Evolutionary conservation across 805 yeast species (phyloP), one percentile per base, ranked within the genome.

Genomic region (Candida rishiriensis): DNA sequence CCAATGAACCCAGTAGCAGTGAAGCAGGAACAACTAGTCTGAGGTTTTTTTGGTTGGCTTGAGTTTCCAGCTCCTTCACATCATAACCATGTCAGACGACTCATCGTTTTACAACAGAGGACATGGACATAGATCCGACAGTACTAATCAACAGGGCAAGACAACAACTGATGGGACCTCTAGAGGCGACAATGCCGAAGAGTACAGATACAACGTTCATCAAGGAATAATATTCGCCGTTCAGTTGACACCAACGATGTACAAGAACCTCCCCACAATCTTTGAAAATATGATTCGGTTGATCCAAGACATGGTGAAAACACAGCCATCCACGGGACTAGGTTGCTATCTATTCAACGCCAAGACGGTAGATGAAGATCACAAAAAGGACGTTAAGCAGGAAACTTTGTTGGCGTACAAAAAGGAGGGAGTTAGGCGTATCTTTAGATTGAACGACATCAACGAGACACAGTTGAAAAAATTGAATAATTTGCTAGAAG

Each of bases 261-360:
- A 70, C 40, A 46, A 52, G 3, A 69, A 68, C 14, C 57, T 73
- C n/a, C 44, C 57, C 2, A 35, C 40, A 2, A 78, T 84, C 10
- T 56, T 90, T 14, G 70, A 70, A 12, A 72, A 85, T 2, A 68
- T 86, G 7, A 68, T 73, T 41, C 79, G 77, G n/a, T 65, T 88
- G 31, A 75, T 88, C 65, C 70, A 82, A 3, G 83, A 79, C 39
- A 67, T 87, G 45, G 78, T 85, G 2, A 78, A 85, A 30, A 72
- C 83, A 0, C 63, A 78, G 33, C 87, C 89, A 1, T 69, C 71
- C 37, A 83, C 91, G 1, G 90, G 88, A 0, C 68, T 88, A 21
- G 97, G 96, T 0, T 76, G 89, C 38, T 77, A 81, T 54, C 57
- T 85, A 13, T 79, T 76, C 63, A 79, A 76, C 56, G 75, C 76